Percentiles rank a stretch among this genome's conserved stretches.
These are phyloP conservation scores for Sporothrix variecibatus DNA, from an alignment of 2,329 filamentous ascomycete genomes.

Conservation along the genomic window DNA sequence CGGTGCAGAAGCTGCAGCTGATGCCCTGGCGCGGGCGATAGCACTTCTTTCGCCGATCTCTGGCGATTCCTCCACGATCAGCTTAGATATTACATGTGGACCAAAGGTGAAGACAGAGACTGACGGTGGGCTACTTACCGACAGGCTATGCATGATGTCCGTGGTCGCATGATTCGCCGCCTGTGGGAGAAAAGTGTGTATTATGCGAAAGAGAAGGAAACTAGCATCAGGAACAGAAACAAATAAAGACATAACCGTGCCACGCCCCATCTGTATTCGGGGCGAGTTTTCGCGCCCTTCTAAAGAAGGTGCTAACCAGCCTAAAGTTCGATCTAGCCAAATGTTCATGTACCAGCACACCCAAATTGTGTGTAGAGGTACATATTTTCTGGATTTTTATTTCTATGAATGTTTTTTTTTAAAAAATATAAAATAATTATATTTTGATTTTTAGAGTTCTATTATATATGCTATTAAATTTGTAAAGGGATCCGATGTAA, in stretches of 20 bases:
- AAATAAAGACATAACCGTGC: neutral
- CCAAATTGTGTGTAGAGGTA: no score
- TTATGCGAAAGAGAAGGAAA: neutral
- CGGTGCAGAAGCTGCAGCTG: neutral
- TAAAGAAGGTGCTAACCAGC: no score
- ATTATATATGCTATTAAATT: no score
- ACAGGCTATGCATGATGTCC: neutral
- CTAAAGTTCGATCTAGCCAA: no score
- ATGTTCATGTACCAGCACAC: no score
- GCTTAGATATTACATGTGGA: neutral
- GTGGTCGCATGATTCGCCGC: neutral
- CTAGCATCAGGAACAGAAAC: neutral
- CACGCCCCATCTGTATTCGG: no score
- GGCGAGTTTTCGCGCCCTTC: no score
- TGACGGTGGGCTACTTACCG: neutral
- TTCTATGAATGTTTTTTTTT: no score
- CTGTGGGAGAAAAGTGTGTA: neutral
- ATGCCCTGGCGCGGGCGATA: neutral
- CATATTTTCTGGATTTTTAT: no score
- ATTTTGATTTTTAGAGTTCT: no score
- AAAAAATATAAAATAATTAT: no score
- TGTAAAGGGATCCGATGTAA: no score
- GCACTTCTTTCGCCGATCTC: slow-evolving; percentile 11
- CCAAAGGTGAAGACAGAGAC: neutral
- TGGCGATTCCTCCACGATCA: neutral